These are phyloP conservation scores for Boehmeria nivea DNA, from an alignment of 306 rosid species.

Conservation along the genomic window DNA sequence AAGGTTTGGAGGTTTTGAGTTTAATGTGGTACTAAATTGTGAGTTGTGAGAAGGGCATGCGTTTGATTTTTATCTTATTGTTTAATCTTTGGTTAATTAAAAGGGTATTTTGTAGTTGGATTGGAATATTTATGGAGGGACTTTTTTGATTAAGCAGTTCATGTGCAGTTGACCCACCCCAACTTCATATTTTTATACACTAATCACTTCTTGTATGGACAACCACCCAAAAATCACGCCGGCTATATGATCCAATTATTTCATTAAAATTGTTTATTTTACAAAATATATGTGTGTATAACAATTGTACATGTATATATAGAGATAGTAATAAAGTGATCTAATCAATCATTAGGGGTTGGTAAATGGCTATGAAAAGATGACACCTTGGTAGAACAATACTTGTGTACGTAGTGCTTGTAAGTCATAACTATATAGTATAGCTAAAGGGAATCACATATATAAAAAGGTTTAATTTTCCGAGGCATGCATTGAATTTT, in stretches of 20 bases:
- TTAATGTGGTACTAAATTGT: slow-evolving; percentile 7
- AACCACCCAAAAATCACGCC: slow-evolving; percentile 59
- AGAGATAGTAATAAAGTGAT: slow-evolving; percentile 2
- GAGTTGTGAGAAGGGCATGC: slow-evolving; percentile 25
- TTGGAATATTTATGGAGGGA: no score
- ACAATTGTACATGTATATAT: neutral
- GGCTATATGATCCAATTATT: slow-evolving; percentile 31
- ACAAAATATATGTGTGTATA: neutral
- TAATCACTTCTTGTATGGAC: slow-evolving; percentile 34
- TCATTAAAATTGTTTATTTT: no score
- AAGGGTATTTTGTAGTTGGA: neutral
- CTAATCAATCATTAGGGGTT: slow-evolving; percentile 41
- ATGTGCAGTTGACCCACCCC: slow-evolving; percentile 63
- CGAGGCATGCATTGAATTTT: neutral
- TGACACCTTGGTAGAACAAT: neutral
- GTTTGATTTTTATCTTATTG: neutral
- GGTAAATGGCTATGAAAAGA: slow-evolving; percentile 10
- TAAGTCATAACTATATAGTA: no score
- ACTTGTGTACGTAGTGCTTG: neutral
- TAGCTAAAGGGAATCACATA: neutral
- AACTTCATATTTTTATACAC: slow-evolving; percentile 25
- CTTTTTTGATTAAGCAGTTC: slow-evolving; percentile 24
- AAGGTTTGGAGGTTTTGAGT: slow-evolving; percentile 9
- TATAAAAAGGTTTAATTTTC: neutral
- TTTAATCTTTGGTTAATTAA: neutral